phyloP scores from a whole-genome alignment of 1,139 yeast genomes.

The Yueomyces sp. region DNA sequence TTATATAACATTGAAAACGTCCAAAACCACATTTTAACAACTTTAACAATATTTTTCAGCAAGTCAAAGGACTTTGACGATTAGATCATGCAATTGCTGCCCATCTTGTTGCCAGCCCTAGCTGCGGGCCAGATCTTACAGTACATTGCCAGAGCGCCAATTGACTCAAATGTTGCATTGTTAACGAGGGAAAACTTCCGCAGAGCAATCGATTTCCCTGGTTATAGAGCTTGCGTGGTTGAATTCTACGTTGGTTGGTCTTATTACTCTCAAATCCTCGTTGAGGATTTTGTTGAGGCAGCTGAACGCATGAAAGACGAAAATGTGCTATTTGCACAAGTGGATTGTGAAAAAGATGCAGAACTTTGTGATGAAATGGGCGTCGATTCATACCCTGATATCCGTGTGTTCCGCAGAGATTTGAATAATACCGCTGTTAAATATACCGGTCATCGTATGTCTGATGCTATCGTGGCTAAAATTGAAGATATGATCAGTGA shows the following conservation, averaged over 20 bases:
- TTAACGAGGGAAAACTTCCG: constrained; percentile 44
- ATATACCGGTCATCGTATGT: constrained; percentile 74
- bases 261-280: constrained; percentile 93
- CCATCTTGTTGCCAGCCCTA: neutral
- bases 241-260: constrained; percentile 99
- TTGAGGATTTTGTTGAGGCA: constrained; percentile 78
- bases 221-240: constrained; percentile 72
- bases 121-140: neutral
- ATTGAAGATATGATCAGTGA: constrained; percentile 82
- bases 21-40: neutral
- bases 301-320: constrained; percentile 59
- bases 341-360: constrained; percentile 82
- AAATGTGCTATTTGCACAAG: constrained; percentile 69
- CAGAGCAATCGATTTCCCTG: constrained; percentile 8
- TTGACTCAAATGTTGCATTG: constrained; percentile 58
- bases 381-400: constrained; percentile 82
- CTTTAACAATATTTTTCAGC: no score
- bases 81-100: neutral
- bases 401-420: constrained; percentile 68
- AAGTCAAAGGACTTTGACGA: no score
- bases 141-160: constrained; percentile 47
- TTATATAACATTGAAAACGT: neutral
- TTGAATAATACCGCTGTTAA: constrained; percentile 34
- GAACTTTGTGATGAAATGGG: constrained; percentile 49
- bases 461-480: constrained; percentile 61